Percentiles rank a stretch among this genome's conserved stretches.
Conservation (phyloP, 2,329 filamentous ascomycete genomes). For the Didymella arachidicola region DNA sequence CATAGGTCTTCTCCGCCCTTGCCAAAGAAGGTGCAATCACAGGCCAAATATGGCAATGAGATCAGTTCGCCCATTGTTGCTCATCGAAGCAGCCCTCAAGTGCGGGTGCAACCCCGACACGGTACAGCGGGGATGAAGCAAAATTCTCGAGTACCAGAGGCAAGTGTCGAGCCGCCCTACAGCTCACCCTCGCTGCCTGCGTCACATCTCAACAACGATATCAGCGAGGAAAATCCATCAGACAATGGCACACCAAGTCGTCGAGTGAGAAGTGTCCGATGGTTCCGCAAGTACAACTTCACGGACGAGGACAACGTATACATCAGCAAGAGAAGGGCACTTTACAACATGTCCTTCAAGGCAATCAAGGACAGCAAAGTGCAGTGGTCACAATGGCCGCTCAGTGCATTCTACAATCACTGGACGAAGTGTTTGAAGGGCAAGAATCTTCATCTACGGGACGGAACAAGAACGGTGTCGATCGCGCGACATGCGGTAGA, state of each 20-base stretch:
- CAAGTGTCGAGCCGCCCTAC: not conserved
- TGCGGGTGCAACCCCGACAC: slow-evolving; percentile 21
- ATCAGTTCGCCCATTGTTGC: slow-evolving; percentile 5
- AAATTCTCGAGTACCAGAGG: not conserved
- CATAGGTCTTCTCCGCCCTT: slow-evolving; percentile 7
- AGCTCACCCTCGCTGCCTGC: slow-evolving; percentile 5
- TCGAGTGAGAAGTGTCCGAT: not conserved
- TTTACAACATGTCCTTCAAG: slow-evolving; percentile 37
- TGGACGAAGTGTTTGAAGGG: slow-evolving; percentile 28
- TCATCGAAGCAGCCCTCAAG: slow-evolving; percentile 26
- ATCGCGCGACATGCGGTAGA: not conserved
- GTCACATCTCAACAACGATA: not conserved
- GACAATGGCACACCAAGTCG: not conserved
- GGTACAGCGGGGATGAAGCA: not conserved
- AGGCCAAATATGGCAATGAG: not conserved
- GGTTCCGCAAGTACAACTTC: slow-evolving; percentile 31
- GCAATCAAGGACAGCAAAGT: slow-evolving; percentile 30
- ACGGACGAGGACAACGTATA: slow-evolving; percentile 46
- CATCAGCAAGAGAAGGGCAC: slow-evolving; percentile 42
- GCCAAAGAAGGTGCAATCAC: not conserved
- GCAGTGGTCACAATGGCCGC: slow-evolving; percentile 34
- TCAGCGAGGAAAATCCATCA: not conserved
- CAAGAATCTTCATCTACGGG: slow-evolving; percentile 19
- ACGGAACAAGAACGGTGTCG: not conserved
- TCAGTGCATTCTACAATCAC: slow-evolving; percentile 21